These are phyloP conservation scores for Rhododendron kiyosumense DNA, from an alignment of 148 eudicot species.

Conservation along the genomic window DNA sequence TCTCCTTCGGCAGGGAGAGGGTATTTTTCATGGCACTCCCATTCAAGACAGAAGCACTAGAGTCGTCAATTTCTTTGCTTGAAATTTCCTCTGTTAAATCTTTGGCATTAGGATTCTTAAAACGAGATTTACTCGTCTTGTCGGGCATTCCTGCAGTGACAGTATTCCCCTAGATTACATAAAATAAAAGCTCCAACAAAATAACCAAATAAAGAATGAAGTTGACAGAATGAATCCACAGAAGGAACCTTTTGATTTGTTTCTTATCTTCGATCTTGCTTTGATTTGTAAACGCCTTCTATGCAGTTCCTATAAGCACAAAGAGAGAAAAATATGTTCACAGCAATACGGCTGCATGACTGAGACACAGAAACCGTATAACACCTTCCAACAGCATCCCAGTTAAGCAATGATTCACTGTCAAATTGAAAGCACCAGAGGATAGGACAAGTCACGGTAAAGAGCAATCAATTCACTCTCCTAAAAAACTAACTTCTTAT, in stretches of 20 bases:
- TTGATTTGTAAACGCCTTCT: constrained; percentile 60
- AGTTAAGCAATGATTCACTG: not conserved
- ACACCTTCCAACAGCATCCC: not conserved
- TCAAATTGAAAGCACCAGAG: not conserved
- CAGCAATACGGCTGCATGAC: not conserved
- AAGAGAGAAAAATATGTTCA: not conserved
- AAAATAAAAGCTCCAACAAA: not conserved
- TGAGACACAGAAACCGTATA: not conserved
- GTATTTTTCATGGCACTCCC: not conserved
- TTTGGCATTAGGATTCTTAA: constrained; percentile 21
- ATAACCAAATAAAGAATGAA: not conserved
- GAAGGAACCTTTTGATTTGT: constrained; percentile 45
- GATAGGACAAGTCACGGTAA: not conserved
- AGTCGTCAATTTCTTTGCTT: constrained; percentile 18
- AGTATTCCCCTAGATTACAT: not conserved
- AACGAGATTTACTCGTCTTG: constrained; percentile 13
- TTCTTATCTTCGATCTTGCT: constrained; percentile 42
- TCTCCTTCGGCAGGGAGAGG: constrained; percentile 11
- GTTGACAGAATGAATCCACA: not conserved
- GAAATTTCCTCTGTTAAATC: constrained; percentile 19
- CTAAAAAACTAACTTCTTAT: not conserved
- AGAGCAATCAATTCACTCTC: not conserved
- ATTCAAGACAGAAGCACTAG: constrained; percentile 13
- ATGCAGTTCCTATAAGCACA: constrained; percentile 56
- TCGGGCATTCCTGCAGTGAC: constrained; percentile 17